A percentile compares a stretch with the other conserved stretches of the same genome.
Evolutionary conservation across 345 rosid species (phyloP).

Genomic region (Euphorbia pulcherrima): DNA sequence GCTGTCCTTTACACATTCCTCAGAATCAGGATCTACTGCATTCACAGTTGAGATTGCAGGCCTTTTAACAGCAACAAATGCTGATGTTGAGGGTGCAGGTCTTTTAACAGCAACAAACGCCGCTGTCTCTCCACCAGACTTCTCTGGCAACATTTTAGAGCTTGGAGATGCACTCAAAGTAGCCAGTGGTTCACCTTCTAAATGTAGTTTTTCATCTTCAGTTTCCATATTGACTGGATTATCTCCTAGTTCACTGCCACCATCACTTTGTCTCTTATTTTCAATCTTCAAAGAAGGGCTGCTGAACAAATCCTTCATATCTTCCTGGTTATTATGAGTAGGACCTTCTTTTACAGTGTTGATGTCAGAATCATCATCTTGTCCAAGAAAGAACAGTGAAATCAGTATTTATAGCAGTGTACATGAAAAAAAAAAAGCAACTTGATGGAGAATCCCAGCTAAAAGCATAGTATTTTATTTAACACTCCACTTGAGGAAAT

Average conservation of each 20-base stretch:
- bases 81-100: slow-evolving; percentile 26
- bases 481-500: no score
- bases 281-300: slow-evolving; percentile 10
- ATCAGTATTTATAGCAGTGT: not conserved
- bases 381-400: not conserved
- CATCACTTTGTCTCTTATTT: slow-evolving; percentile 22
- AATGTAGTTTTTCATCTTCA: slow-evolving; percentile 4
- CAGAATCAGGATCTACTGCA: slow-evolving; percentile 19
- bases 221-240: slow-evolving; percentile 4
- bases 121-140: slow-evolving; percentile 36
- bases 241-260: slow-evolving; percentile 14
- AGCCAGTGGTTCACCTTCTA: slow-evolving; percentile 15
- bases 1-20: slow-evolving; percentile 20
- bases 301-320: slow-evolving; percentile 9
- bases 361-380: slow-evolving; percentile 30
- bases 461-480: no score
- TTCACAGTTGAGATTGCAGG: slow-evolving; percentile 25
- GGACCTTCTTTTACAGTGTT: slow-evolving; percentile 20
- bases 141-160: slow-evolving; percentile 8
- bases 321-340: not conserved
- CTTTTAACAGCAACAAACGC: slow-evolving; percentile 65
- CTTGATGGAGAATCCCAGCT: no score
- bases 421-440: no score
- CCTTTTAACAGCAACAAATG: slow-evolving; percentile 22
- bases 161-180: slow-evolving; percentile 17